Base-by-base conservation (phyloP, 208 protist genomes). In the Vickermania ingenoplastis region DNA sequence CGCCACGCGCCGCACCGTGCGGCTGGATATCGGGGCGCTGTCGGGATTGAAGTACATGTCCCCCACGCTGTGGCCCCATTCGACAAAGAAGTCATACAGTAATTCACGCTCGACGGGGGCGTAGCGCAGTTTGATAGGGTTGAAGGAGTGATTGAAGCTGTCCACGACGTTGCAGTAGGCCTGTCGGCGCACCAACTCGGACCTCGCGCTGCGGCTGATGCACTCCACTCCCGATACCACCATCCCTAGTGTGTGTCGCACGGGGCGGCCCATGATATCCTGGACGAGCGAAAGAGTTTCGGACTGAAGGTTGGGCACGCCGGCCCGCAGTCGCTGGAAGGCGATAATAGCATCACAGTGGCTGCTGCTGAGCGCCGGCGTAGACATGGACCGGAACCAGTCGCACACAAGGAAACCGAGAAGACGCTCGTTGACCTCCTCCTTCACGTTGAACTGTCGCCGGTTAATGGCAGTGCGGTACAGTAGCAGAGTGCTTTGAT, bases 381-480 rank as follows among this genome's bases (percentile, higher is more conserved):
- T 54, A 21, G 80, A 78, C 69, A 81, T 70, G 53, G 71, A 77
- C 49, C 83, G 74, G 60, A 89, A 93, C 83, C 86, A 93, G 56
- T 89, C 82, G 23, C 72, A 79, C 11, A 90, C 81, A 2, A 93
- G 66, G 62, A 88, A 90, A 67, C 80, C 81, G 31, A 90, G 67
- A 24, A 90, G 56, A 23, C 61, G 65, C 11, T 83, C 80, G 54
- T 93, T 75, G 1, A 57, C 52, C 31, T 89, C 71, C 41, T 71
- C 65, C 29, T 77, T 75, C 28, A 85, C 80, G 26, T 73, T 66
- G 50, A 90, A 89, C 22, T 74, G 70, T 28, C 80, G 75, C 21
- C 79, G 71, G 63, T 93, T 93, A 63, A 93, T 89, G n/a, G 79
- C 77, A 41, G 77, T 71, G 53, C 82, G 79, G 60, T 73, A 86